Percentiles rank a stretch among this genome's conserved stretches.
Evolutionary conservation across 371 early-diverging fungal species (phyloP).

Genomic region (Mucor sp.): DNA sequence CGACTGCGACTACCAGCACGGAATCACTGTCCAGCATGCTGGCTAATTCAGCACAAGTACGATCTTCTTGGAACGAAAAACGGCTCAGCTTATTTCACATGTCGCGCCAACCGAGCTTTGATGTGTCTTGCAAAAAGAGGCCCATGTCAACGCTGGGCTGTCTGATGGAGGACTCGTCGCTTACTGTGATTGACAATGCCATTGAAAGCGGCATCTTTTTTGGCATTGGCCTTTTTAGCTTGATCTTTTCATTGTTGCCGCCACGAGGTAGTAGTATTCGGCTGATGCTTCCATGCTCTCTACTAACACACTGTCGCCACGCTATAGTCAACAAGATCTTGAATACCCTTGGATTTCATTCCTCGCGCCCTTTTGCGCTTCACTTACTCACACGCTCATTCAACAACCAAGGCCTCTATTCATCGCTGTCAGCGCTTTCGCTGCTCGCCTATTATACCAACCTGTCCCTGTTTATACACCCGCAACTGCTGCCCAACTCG

Average conservation of each 20-base stretch:
- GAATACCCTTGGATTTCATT: slow-evolving; percentile 51
- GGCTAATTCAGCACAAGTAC: slow-evolving; percentile 8
- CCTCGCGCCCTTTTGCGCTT: slow-evolving; percentile 51
- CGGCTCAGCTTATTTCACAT: slow-evolving; percentile 28
- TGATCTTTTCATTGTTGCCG: slow-evolving; percentile 50
- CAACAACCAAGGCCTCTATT: slow-evolving; percentile 38
- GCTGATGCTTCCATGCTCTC: too few species aligned
- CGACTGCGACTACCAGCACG: neutral
- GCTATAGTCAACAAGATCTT: slow-evolving; percentile 45
- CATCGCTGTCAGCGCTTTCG: slow-evolving; percentile 42
- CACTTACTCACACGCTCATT: slow-evolving; percentile 44
- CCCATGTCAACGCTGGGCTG: slow-evolving; percentile 6
- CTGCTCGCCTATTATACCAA: slow-evolving; percentile 51
- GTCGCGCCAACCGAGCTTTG: neutral
- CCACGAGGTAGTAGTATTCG: slow-evolving; percentile 36
- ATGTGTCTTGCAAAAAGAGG: neutral
- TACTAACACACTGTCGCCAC: too few species aligned
- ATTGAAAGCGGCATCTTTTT: slow-evolving; percentile 51
- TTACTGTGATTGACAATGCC: slow-evolving; percentile 19
- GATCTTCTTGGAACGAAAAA: slow-evolving; percentile 28
- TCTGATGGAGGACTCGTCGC: neutral
- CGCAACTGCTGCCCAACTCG: slow-evolving; percentile 41
- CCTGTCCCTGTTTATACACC: slow-evolving; percentile 49
- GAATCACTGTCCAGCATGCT: slow-evolving; percentile 6
- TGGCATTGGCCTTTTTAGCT: slow-evolving; percentile 47